These are phyloP conservation scores for Alternaria ethzedia DNA, from an alignment of 2,329 filamentous ascomycete genomes.

Conservation along the genomic window DNA sequence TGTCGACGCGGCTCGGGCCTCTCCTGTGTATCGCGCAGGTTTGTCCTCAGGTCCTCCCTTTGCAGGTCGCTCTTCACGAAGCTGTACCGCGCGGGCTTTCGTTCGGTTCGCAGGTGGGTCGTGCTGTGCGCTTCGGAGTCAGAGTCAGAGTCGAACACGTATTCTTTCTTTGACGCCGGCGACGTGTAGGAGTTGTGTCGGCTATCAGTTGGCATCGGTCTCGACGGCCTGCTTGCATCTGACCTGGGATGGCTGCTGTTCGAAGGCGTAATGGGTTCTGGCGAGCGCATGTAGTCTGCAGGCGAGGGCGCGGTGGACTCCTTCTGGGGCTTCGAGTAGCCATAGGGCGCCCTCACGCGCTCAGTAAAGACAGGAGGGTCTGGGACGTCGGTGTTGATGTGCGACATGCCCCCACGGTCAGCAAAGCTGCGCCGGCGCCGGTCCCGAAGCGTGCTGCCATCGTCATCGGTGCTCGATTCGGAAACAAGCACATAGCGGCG, in stretches of 20 bases:
- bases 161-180: conserved; percentile 26
- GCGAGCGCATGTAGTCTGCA: conserved; percentile 55
- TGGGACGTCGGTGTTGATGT: conserved; percentile 44
- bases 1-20: conserved; percentile 23
- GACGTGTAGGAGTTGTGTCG: conserved; percentile 32
- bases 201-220: conserved; percentile 32
- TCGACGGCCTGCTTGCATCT: conserved; percentile 34
- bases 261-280: conserved; percentile 55
- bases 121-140: conserved; percentile 39
- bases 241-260: conserved; percentile 36
- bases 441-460: conserved; percentile 11
- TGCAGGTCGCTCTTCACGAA: conserved; percentile 48
- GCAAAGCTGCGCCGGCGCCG: conserved; percentile 41
- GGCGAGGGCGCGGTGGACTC: conserved; percentile 42
- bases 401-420: conserved; percentile 43
- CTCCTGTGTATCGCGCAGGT: conserved; percentile 27
- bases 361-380: conserved; percentile 50
- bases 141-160: conserved; percentile 42
- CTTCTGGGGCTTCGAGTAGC: conserved; percentile 49
- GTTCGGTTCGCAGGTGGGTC: conserved; percentile 36
- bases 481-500: conserved; percentile 68
- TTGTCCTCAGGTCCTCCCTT: conserved; percentile 41
- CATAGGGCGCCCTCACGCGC: conserved; percentile 55
- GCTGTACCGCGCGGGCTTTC: conserved; percentile 48
- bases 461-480: conserved; percentile 30